These are phyloP conservation scores for Fusarium sp. DNA, from an alignment of 2,329 filamentous ascomycete species.

Conservation along the genomic window DNA sequence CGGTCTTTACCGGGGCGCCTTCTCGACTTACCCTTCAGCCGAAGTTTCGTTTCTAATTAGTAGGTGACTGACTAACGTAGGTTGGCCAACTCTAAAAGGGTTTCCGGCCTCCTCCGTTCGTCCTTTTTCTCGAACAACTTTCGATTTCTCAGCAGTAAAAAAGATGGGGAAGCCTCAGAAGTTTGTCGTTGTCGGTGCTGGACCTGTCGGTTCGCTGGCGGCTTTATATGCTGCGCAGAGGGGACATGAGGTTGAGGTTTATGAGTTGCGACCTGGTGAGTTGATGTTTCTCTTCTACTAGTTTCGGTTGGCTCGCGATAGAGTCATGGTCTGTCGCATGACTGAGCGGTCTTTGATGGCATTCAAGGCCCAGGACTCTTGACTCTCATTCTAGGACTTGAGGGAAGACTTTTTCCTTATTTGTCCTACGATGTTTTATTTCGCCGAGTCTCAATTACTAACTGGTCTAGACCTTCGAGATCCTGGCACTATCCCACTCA, in stretches of 20 bases:
- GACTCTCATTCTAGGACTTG: not conserved
- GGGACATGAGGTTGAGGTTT: slow-evolving; percentile 91
- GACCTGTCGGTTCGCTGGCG: slow-evolving; percentile 91
- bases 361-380: not conserved
- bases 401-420: not conserved
- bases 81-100: slow-evolving; percentile 3
- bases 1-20: not conserved
- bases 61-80: not conserved
- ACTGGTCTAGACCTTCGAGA: slow-evolving; percentile 81
- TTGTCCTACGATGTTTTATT: slow-evolving; percentile 5
- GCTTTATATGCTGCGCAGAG: slow-evolving; percentile 91
- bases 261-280: slow-evolving; percentile 91
- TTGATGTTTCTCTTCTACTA: slow-evolving; percentile 34
- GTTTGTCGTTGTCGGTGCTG: slow-evolving; percentile 88
- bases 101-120: slow-evolving; percentile 32
- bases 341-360: not conserved
- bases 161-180: slow-evolving; percentile 66
- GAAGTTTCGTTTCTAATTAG: not conserved
- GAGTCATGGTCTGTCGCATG: slow-evolving; percentile 1
- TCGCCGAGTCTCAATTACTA: slow-evolving; percentile 23
- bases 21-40: not conserved
- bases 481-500: slow-evolving; percentile 83
- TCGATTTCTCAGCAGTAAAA: not conserved
- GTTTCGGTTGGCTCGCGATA: slow-evolving; percentile 7
- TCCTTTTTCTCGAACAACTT: slow-evolving; percentile 34